Base-by-base conservation (phyloP, 2,329 filamentous ascomycete species). In the Epichloe brachyelytri region DNA sequence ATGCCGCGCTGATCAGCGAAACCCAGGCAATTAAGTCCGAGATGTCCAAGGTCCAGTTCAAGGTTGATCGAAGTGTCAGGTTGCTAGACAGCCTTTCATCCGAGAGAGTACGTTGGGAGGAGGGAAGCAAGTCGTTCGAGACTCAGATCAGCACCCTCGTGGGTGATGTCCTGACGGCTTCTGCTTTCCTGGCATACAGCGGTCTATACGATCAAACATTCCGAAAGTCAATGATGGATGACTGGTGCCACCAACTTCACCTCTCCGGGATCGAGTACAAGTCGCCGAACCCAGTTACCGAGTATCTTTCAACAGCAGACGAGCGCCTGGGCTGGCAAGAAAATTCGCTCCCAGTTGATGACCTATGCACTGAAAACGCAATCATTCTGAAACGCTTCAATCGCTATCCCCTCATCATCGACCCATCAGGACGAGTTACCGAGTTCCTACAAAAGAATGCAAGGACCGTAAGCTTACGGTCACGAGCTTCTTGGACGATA, bases 311-410 rank as follows among this genome's bases (percentile, higher is more conserved):
- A 5, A 95, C 88, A 22, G 91, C 94, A 4, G 94, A 98, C 65
- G 90, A 98, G 71, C 82, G 93, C 56, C 77, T 98, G 36, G 80
- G 86, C 56, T 98, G 93, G 93, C 94, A 98, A 71, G 85, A 90
- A 60, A 88, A 98, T 64, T 85, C 85, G 15, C 73, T 98, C 47
- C 93, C 94, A 2, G 91, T 96, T 4, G 93, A 98, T 65, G 93
- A 98, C 63, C 79, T 98, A 40, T 98, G 93, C 76, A 98, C 93
- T 0, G 93, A 98, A 69, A 98, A 98, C 63, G 93, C 94, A 43
- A 96, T 98, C 62, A 85, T 98, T 58, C 79, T 98, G 54, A 89
- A 97, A 74, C 84, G 93, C 53, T 98, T 96, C 82, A 98, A 98
- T 72, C 82, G 93, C 56, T 98, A 98, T 67, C 93, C 94, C 43